Evolutionary conservation across 805 yeast genomes (phyloP).

Genomic region (Kuraishia cidri): DNA sequence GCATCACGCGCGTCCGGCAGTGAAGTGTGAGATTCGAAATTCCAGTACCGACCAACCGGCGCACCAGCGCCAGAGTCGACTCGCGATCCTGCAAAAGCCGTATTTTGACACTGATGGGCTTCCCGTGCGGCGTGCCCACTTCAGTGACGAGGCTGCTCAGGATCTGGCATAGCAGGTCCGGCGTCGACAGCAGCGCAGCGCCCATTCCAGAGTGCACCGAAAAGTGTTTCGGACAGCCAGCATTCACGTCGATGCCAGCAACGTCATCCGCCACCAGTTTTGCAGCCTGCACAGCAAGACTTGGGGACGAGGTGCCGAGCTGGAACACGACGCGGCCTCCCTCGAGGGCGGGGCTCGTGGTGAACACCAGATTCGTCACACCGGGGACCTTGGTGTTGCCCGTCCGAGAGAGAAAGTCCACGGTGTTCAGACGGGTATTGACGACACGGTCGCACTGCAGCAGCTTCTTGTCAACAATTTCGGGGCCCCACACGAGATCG

Average conservation of each 20-base stretch:
- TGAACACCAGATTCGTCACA: conserved; percentile 52
- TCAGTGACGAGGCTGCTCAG: conserved; percentile 59
- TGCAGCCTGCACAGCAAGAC: conserved; percentile 85
- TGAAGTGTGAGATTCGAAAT: conserved; percentile 82
- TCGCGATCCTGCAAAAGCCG: conserved; percentile 61
- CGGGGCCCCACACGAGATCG: conserved; percentile 96
- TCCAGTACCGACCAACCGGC: conserved; percentile 62
- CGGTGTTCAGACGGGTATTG: conserved; percentile 47
- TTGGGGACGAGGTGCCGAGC: conserved; percentile 81
- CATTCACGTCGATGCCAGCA: conserved; percentile 86
- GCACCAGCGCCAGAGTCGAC: conserved; percentile 52
- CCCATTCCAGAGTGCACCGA: conserved; percentile 97
- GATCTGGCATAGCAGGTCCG: conserved; percentile 69
- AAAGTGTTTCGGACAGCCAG: conserved; percentile 97
- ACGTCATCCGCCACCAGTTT: conserved; percentile 75
- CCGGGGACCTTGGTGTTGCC: conserved; percentile 33
- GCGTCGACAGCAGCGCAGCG: conserved; percentile 79
- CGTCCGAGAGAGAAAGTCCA: conserved; percentile 43
- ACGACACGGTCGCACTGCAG: conserved; percentile 56
- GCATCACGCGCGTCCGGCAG: conserved; percentile 84
- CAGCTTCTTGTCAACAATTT: conserved; percentile 81
- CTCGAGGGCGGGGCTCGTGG: conserved; percentile 63
- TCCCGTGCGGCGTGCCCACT: conserved; percentile 68
- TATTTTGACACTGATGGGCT: conserved; percentile 88
- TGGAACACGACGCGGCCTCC: conserved; percentile 72